A percentile compares a stretch with the other conserved stretches of the same genome.
These are phyloP conservation scores for Puccinia horiana DNA, from an alignment of 1,284 basidiomycete genomes.

Conservation along the genomic window DNA sequence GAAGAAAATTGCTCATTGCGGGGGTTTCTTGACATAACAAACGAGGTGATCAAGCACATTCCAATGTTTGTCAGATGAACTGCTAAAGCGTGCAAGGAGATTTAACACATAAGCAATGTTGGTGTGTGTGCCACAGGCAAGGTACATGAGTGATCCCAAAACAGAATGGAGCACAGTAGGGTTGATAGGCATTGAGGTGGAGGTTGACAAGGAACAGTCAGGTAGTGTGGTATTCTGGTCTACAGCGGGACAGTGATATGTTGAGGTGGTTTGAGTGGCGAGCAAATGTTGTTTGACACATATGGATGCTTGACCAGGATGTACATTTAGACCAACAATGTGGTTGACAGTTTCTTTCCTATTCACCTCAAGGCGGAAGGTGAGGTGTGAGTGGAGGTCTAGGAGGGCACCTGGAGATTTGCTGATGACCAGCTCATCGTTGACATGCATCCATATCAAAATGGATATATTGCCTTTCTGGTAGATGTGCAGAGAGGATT, in stretches of 20 bases:
- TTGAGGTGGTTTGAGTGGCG: no score
- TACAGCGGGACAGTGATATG: not conserved
- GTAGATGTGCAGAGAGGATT: no score
- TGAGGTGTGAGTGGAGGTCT: no score
- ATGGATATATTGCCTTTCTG: no score
- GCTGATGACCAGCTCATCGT: not conserved
- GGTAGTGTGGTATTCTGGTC: not conserved
- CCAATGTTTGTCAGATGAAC: no score
- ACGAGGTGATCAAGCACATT: not conserved
- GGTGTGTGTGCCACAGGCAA: no score
- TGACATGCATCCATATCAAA: no score
- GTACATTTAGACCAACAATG: not conserved
- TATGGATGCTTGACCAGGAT: not conserved
- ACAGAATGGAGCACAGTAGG: not conserved
- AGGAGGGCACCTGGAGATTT: not conserved
- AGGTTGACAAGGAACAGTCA: not conserved
- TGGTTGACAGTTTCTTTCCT: not conserved
- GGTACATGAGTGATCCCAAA: constrained; percentile 11
- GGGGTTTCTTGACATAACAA: not conserved
- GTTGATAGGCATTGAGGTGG: not conserved
- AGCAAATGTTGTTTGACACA: not conserved
- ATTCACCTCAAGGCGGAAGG: not conserved
- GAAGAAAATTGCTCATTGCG: not conserved
- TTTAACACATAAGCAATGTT: no score
- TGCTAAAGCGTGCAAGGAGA: no score